Evolutionary conservation across 2,329 filamentous ascomycete species (phyloP).

Genomic region (Boeremia exigua): DNA sequence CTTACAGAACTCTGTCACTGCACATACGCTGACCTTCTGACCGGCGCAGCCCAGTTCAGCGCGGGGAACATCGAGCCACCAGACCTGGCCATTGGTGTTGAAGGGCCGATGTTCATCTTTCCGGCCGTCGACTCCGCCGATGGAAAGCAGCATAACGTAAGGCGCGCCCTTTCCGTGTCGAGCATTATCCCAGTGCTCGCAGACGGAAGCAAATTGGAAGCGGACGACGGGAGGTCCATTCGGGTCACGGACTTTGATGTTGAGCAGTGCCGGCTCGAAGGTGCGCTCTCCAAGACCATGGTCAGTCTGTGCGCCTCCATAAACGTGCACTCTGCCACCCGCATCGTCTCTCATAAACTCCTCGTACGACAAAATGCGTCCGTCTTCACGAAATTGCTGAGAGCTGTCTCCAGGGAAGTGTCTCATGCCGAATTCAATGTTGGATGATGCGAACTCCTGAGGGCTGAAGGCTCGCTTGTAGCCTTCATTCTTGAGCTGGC

Average conservation of each 20-base stretch:
- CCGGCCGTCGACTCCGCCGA: constrained; percentile 67
- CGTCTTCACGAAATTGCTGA: constrained; percentile 78
- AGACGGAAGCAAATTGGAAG: constrained; percentile 81
- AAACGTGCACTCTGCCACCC: constrained; percentile 56
- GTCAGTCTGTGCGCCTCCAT: constrained; percentile 52
- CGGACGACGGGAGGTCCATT: constrained; percentile 58
- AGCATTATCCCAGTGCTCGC: constrained; percentile 82
- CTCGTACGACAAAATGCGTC: constrained; percentile 73
- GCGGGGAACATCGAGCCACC: constrained; percentile 75
- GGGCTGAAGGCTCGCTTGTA: constrained; percentile 73
- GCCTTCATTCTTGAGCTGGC: constrained; percentile 28
- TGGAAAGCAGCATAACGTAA: constrained; percentile 72
- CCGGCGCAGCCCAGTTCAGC: constrained; percentile 56
- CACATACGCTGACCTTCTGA: constrained; percentile 69
- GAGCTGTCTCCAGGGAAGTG: constrained; percentile 76
- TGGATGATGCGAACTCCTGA: constrained; percentile 64
- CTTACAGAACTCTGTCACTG: constrained; percentile 62
- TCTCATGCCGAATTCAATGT: constrained; percentile 79
- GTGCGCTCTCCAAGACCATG: constrained; percentile 59
- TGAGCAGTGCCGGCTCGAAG: constrained; percentile 65
- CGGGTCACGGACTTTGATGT: constrained; percentile 66
- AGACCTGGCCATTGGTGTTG: constrained; percentile 75
- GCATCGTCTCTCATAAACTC: constrained; percentile 74
- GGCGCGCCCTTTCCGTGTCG: constrained; percentile 69
- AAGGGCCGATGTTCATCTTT: constrained; percentile 74